Evolutionary conservation across 345 rosid species (phyloP), one percentile per base, ranked within the genome.

Genomic region (Populus alba): DNA sequence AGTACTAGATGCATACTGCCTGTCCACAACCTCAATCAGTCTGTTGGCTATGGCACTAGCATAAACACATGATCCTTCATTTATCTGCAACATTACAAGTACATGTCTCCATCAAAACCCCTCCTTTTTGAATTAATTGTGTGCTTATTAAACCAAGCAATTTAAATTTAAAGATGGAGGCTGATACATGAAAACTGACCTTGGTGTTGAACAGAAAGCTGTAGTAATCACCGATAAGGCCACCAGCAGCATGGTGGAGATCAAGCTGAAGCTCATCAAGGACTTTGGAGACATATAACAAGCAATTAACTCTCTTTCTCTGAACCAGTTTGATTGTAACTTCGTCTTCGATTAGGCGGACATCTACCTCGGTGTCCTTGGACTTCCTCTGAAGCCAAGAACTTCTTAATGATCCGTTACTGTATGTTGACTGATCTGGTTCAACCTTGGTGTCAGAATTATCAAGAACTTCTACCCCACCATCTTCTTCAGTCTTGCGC

Each of bases 361-460:
- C 97, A 79, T 96, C 97, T 3, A 94, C 92, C 83, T 96, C 97
- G 0, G 93, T 87, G 41, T 87, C 94, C 84, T 88, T 91, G 5
- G 99, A 90, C 78, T 94, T 94, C 84, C 97, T 89, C 82, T 96
- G 92, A 17, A 94, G 88, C 97, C 97, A 94, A 61, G 97, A 92
- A 83, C 92, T 92, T 77, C 98, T 91, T 68, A 91, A 66, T 0
- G 93, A 84, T 61, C 85, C 79, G 57, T 53, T 75, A 9, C 79
- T 88, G 68, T 85, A 88, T 75, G 41, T 11, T 17, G 88, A 87
- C 20, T 89, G 89, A 59, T 92, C 88, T 25, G 82, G 87, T 39
- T 89, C 87, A 1, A 83, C 77, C 71, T 89, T 92, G 51, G 81
- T 77, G 73, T 82, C 75, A 5, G 53, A 57, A 81, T 82, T 78